Percentiles rank a stretch among this genome's conserved stretches.
phyloP scores from a whole-genome alignment of 1,139 yeast genomes.

The Saccharomyces hybrid region DNA sequence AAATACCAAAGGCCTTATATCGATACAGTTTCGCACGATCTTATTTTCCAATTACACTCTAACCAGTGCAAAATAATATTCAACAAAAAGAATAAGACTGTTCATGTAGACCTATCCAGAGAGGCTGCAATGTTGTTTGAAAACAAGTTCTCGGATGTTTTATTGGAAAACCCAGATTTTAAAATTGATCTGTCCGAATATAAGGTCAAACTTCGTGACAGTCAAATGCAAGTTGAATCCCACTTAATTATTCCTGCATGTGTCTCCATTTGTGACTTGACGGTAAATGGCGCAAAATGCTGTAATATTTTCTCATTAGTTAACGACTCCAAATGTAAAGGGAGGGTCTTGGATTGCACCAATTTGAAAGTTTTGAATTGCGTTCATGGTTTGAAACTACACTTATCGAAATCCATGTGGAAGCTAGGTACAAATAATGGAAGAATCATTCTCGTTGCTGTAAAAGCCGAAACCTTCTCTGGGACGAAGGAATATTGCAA shows the following conservation, averaged over 20 bases:
- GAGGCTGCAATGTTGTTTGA: conserved; percentile 27
- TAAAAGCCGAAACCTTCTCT: conserved; percentile 18
- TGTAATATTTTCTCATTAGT: conserved; percentile 18
- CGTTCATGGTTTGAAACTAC: conserved; percentile 20
- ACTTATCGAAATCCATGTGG: conserved; percentile 25
- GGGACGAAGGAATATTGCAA: conserved; percentile 20
- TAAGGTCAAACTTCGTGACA: conserved; percentile 8
- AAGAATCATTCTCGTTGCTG: conserved; percentile 18
- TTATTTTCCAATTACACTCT: conserved; percentile 50
- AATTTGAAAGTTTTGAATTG: conserved; percentile 8
- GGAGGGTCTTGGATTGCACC: conserved; percentile 17
- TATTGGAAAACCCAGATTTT: conserved; percentile 7
- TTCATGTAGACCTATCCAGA: conserved; percentile 28
- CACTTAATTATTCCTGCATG: conserved; percentile 27
- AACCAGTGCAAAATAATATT: conserved; percentile 22
- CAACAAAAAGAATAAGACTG: conserved; percentile 26
- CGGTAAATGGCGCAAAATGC: conserved; percentile 21
- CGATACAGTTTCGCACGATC: conserved; percentile 41
- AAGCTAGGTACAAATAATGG: conserved; percentile 16
- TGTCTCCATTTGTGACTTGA: conserved; percentile 21
- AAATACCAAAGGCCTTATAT: conserved; percentile 52
- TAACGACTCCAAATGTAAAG: conserved; percentile 17
- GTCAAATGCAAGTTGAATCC: conserved; percentile 2
- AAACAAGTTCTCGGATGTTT: conserved; percentile 18
- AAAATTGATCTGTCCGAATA: conserved; percentile 8